These are phyloP conservation scores for Soucietia sequanensis DNA, from an alignment of 805 yeast species.

Conservation along the genomic window DNA sequence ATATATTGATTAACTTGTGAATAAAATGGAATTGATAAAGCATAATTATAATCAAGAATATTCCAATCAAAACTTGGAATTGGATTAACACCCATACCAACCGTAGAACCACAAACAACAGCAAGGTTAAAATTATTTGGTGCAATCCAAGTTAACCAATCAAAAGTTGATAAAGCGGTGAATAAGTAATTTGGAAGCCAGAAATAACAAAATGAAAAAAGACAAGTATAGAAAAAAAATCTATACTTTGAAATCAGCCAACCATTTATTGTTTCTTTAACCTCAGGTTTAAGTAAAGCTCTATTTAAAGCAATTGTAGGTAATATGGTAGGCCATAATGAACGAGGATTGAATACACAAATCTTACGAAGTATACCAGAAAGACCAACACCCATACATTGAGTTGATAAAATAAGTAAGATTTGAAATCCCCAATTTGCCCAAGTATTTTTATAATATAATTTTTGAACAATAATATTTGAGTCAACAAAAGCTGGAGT, in stretches of 20 bases:
- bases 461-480: constrained; percentile 21
- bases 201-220: constrained; percentile 35
- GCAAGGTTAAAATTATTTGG: constrained; percentile 51
- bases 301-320: constrained; percentile 29
- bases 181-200: constrained; percentile 49
- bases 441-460: constrained; percentile 28
- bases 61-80: constrained; percentile 55
- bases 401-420: constrained; percentile 20
- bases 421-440: constrained; percentile 21
- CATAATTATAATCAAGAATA: constrained; percentile 23
- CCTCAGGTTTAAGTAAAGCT: constrained; percentile 23
- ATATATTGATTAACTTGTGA: constrained; percentile 10
- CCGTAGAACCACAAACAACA: constrained; percentile 44
- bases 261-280: constrained; percentile 27
- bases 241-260: constrained; percentile 29
- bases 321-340: constrained; percentile 51
- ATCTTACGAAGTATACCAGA: constrained; percentile 28
- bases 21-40: constrained; percentile 46
- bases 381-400: constrained; percentile 30
- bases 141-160: constrained; percentile 60
- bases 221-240: constrained; percentile 11
- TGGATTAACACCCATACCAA: constrained; percentile 55
- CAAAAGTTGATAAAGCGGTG: constrained; percentile 41
- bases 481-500: constrained; percentile 13
- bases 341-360: constrained; percentile 48